Evolutionary conservation across 495 filamentous ascomycete species (phyloP), one percentile per base, ranked within the genome.

Genomic region (Glonium stellatum): DNA sequence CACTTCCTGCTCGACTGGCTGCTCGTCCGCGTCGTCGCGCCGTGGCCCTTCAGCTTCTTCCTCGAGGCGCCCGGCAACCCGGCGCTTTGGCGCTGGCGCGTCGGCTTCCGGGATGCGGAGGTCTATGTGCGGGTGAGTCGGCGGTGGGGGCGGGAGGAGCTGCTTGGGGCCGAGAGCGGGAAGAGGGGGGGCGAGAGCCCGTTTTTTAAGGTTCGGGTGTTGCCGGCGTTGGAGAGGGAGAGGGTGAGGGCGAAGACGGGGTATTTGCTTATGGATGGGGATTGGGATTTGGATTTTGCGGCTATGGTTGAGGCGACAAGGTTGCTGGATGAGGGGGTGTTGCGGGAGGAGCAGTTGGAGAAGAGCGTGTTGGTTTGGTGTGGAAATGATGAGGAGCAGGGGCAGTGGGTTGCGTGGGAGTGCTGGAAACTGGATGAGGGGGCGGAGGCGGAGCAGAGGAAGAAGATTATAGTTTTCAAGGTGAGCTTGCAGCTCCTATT

Each of bases 241-340:
- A 78, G 83, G 41, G 69, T 91, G 62, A 69, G 73, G 63, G 73
- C 77, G 59, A 91, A 88, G 75, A 92, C 89, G 22, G 89, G 88
- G 1, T 90, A 90, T 64, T 70, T 89, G 59, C 84, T 91, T 55
- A 83, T 91, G 71, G 86, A 87, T 63, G 80, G 77, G 57, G 82
- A 86, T 57, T 96, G 88, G 86, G 87, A 92, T 70, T 73, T 95
- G 58, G 88, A 92, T 68, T 95, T 89, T 76, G 71, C 69, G 19
- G 80, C 77, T 23, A 95, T 96, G 88, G 75, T 88, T 36, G 70
- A 73, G 35, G 87, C 87, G 1, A 83, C 85, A 23, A 74, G 72
- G 31, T 67, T 91, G 66, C 79, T 90, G 18, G 82, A 85, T 57
- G 78, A 78, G 67, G 80, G 82, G 57, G 74, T 79, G 57, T 57